Conservation (phyloP, 208 protist species). For the Leishmania tarentolae region DNA sequence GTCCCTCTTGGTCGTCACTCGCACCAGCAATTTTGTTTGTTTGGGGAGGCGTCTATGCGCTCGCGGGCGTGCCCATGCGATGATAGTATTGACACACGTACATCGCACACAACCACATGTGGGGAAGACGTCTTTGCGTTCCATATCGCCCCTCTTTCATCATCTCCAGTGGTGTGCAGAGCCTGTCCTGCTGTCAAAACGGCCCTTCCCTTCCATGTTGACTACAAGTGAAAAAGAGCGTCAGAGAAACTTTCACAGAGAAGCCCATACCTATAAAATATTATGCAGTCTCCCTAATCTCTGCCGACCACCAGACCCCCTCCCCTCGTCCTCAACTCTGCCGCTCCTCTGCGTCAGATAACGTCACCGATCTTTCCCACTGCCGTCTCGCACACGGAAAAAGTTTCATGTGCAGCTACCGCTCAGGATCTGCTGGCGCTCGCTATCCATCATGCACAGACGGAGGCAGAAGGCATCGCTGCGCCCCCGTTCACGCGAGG, state of each 20-base stretch:
- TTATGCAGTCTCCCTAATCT: neutral
- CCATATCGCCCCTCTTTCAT: neutral
- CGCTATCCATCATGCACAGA: neutral
- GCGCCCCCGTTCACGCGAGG: neutral
- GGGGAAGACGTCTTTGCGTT: neutral
- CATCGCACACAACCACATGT: neutral
- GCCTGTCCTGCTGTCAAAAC: neutral
- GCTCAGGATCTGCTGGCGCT: neutral
- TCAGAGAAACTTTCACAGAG: neutral
- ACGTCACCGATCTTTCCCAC: neutral
- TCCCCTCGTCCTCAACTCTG: neutral
- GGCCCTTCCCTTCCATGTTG: neutral
- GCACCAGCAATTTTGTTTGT: neutral
- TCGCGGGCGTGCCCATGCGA: constrained; percentile 4
- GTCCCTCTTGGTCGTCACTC: neutral
- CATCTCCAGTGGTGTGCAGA: neutral
- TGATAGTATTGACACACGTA: neutral
- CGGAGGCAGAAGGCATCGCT: neutral
- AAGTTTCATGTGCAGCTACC: neutral
- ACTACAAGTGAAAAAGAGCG: neutral
- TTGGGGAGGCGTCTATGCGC: constrained; percentile 6
- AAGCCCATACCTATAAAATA: no score
- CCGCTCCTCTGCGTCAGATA: neutral
- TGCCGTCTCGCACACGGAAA: neutral
- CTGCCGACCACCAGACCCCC: no score